Conservation (phyloP, 257 asterid species). For the Solanum rostratum region DNA sequence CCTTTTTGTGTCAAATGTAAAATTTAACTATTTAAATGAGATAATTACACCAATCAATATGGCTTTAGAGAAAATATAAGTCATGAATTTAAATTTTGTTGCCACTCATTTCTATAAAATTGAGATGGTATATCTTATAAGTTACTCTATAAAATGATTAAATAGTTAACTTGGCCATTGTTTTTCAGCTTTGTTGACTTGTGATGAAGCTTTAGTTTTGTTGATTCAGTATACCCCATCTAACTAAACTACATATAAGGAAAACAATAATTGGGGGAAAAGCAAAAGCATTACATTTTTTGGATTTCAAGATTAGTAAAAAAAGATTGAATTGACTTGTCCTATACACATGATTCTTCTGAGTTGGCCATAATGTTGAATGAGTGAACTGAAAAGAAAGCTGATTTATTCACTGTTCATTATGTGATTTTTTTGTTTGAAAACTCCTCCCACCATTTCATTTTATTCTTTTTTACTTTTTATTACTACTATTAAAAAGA, state of each 20-base stretch:
- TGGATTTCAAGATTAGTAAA: not conserved
- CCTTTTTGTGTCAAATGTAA: not conserved
- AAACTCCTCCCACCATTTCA: not conserved
- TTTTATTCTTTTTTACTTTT: not conserved
- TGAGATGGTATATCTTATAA: not conserved
- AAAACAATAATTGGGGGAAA: not conserved
- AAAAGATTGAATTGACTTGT: not conserved
- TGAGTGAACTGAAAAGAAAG: not conserved
- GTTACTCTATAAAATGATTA: not conserved
- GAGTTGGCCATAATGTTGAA: not conserved
- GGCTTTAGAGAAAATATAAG: not conserved
- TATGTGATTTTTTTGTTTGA: not conserved
- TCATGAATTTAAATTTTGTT: not conserved
- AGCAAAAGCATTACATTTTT: not conserved
- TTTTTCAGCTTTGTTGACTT: not conserved
- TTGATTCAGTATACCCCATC: not conserved
- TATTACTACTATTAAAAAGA: too few relatives aligned
- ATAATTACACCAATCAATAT: not conserved
- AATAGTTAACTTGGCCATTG: not conserved
- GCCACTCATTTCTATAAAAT: not conserved
- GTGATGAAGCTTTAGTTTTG: not conserved
- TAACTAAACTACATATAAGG: not conserved
- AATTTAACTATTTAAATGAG: not conserved
- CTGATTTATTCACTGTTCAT: not conserved
- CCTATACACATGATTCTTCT: not conserved